phyloP scores from a whole-genome alignment of 1,284 basidiomycete species.

The Irpex sp. region DNA sequence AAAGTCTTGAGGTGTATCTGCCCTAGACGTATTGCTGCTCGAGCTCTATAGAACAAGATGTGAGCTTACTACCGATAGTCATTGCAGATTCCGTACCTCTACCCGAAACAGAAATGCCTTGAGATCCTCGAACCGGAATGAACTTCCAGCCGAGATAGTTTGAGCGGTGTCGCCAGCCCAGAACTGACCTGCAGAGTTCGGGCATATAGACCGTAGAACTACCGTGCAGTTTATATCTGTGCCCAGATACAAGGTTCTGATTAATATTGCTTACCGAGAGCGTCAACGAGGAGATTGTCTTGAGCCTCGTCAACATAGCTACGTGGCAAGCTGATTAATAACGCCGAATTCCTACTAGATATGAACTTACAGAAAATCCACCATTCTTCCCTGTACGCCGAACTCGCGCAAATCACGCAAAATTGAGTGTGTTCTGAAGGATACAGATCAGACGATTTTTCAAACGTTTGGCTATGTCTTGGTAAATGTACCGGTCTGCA shows the following conservation, averaged over 20 bases:
- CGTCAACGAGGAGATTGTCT: conserved; percentile 68
- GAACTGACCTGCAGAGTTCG: conserved; percentile 64
- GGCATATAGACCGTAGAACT: conserved; percentile 61
- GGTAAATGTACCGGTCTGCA: conserved; percentile 57
- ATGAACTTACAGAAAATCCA: conserved; percentile 55
- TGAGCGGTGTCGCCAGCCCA: conserved; percentile 82
- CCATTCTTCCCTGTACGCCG: conserved; percentile 36
- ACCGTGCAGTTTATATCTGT: neutral
- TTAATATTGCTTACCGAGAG: conserved; percentile 47
- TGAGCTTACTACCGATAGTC: neutral
- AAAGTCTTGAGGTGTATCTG: conserved; percentile 42
- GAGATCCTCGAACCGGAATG: conserved; percentile 69
- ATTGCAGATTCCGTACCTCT: conserved; percentile 38
- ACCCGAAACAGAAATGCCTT: conserved; percentile 61
- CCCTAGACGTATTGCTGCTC: neutral
- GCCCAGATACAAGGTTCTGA: neutral
- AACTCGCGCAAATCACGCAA: conserved; percentile 34
- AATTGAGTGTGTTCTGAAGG: conserved; percentile 48
- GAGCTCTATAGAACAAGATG: neutral
- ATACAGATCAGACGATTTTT: neutral
- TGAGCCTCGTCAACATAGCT: conserved; percentile 76
- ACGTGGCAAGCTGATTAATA: too few relatives aligned
- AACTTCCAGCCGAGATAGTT: conserved; percentile 68
- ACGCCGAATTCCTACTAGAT: neutral
- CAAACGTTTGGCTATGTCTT: neutral